phyloP scores from a whole-genome alignment of 305 asterid genomes.

The Fraxinus sp. region DNA sequence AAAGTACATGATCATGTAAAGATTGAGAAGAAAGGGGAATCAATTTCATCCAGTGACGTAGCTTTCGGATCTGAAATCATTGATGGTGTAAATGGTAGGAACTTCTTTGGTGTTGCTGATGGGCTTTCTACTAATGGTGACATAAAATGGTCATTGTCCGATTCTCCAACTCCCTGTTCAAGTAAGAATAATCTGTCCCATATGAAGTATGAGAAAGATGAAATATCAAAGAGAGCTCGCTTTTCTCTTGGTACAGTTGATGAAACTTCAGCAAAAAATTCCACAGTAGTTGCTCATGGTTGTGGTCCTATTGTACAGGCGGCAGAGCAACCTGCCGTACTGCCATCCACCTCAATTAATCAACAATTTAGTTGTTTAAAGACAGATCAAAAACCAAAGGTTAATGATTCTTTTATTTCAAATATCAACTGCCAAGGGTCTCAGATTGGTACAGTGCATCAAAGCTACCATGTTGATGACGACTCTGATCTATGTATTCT shows the following conservation, averaged over 20 bases:
- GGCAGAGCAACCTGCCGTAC: constrained; percentile 31
- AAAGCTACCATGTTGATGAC: constrained; percentile 41
- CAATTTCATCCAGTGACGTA: constrained; percentile 31
- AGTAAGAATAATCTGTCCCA: constrained; percentile 26
- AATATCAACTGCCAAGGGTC: constrained; percentile 36
- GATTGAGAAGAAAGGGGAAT: constrained; percentile 28
- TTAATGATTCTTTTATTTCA: constrained; percentile 28
- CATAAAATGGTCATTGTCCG: constrained; percentile 23
- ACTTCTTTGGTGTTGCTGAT: constrained; percentile 27
- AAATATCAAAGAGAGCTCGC: constrained; percentile 32
- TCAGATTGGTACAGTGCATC: constrained; percentile 36
- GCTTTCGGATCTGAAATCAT: constrained; percentile 37
- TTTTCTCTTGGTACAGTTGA: constrained; percentile 34
- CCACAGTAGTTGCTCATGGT: constrained; percentile 35
- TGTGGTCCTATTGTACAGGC: constrained; percentile 29
- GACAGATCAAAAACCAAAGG: constrained; percentile 34
- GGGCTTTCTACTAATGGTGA: constrained; percentile 31
- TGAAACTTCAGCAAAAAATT: constrained; percentile 29
- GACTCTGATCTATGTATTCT: constrained; percentile 79
- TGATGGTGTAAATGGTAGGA: constrained; percentile 32
- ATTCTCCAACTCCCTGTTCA: constrained; percentile 26
- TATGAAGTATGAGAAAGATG: constrained; percentile 37
- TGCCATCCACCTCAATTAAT: constrained; percentile 34
- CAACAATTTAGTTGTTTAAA: constrained; percentile 29
- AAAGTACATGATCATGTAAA: constrained; percentile 27